Evolutionary conservation across 208 protist genomes (phyloP).

Genomic region (Acanthamoeba castellanii): DNA sequence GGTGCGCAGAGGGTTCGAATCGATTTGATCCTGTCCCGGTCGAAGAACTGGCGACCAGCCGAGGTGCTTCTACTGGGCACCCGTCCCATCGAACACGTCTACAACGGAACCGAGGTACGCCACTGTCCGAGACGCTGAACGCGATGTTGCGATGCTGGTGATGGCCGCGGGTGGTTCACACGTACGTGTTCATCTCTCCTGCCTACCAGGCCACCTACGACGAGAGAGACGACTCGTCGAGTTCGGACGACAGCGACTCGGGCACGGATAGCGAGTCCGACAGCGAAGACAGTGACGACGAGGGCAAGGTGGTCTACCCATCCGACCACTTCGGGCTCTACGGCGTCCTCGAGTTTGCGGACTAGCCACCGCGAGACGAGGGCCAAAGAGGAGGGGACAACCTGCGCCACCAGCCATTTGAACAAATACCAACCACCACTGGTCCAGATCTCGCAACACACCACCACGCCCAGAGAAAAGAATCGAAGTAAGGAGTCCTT

Average conservation of each 20-base stretch:
- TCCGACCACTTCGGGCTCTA: conserved; percentile 61
- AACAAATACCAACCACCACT: background rate
- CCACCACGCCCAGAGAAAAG: no score
- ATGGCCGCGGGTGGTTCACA: no score
- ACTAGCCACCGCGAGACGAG: background rate
- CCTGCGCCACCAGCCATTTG: background rate
- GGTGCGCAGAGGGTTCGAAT: conserved; percentile 5
- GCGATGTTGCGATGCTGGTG: no score
- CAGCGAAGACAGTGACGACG: conserved; percentile 23
- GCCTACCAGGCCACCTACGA: background rate
- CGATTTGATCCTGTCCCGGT: conserved; percentile 50
- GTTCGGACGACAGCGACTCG: conserved; percentile 50
- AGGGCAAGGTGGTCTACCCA: conserved; percentile 35
- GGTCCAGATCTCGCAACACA: no score
- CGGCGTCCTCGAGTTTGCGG: conserved; percentile 22
- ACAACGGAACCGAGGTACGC: conserved; percentile 30
- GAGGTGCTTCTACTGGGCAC: background rate
- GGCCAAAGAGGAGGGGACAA: background rate
- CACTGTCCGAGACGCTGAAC: background rate
- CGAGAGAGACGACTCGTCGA: conserved; percentile 35
- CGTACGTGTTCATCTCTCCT: no score
- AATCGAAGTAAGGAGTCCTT: no score
- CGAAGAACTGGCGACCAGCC: conserved; percentile 49
- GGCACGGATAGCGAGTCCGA: conserved; percentile 11
- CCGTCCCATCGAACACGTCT: conserved; percentile 5